Conservation (phyloP, 345 rosid genomes). For the Eucalyptus sp. region DNA sequence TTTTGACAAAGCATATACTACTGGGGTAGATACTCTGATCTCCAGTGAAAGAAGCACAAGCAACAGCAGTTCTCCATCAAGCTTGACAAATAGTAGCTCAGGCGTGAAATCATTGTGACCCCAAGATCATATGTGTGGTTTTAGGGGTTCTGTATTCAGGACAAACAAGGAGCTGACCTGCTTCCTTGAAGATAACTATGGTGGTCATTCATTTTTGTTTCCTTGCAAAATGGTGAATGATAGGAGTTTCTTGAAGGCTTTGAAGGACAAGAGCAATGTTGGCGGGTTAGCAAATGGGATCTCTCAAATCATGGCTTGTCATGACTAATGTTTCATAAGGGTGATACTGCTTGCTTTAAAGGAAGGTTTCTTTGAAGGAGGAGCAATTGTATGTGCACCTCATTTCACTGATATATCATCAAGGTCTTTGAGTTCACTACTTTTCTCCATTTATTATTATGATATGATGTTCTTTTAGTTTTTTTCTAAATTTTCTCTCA, state of each 20-base stretch:
- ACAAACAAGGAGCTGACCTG: slow-evolving; percentile 31
- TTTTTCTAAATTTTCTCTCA: neutral
- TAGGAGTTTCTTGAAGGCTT: slow-evolving; percentile 8
- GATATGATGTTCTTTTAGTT: neutral
- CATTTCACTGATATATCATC: slow-evolving; percentile 29
- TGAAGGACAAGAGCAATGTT: slow-evolving; percentile 17
- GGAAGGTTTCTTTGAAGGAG: slow-evolving; percentile 74
- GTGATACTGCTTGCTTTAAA: slow-evolving; percentile 65
- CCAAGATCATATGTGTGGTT: slow-evolving; percentile 1
- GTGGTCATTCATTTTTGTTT: slow-evolving; percentile 24
- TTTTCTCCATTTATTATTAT: neutral
- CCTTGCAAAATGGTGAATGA: slow-evolving; percentile 17
- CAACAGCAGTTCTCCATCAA: neutral
- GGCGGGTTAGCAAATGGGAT: slow-evolving; percentile 4
- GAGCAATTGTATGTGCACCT: slow-evolving; percentile 76
- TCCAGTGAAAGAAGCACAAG: slow-evolving; percentile 5
- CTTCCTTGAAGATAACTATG: slow-evolving; percentile 21
- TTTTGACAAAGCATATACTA: slow-evolving; percentile 1
- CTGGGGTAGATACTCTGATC: neutral
- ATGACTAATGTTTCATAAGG: slow-evolving; percentile 54
- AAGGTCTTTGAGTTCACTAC: slow-evolving; percentile 46
- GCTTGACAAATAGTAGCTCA: neutral
- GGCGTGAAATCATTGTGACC: neutral
- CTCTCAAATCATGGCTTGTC: slow-evolving; percentile 9
- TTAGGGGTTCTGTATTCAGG: slow-evolving; percentile 50